A percentile compares a stretch with the other conserved stretches of the same genome.
phyloP scores from a whole-genome alignment of 306 rosid species.

The Citrullus amarus region DNA sequence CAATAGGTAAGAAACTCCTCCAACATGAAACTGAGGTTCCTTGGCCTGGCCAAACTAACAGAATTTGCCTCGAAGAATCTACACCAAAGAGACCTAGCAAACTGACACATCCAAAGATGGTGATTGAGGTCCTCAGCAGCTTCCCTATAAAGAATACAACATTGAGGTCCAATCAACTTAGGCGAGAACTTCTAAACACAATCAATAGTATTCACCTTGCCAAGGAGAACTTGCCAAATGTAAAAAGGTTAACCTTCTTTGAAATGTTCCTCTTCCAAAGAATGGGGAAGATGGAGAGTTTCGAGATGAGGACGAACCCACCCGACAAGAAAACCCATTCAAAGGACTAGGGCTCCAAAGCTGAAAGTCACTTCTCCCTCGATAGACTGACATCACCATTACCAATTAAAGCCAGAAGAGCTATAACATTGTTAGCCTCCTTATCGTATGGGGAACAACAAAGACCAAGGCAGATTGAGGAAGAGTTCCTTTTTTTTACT shows the following conservation, averaged over 20 bases:
- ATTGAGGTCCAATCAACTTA: neutral
- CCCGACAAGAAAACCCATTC: neutral
- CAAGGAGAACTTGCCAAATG: neutral
- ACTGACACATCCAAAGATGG: neutral
- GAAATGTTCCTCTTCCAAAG: neutral
- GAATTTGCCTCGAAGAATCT: neutral
- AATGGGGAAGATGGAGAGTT: neutral
- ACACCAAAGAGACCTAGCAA: neutral
- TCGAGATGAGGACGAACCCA: neutral
- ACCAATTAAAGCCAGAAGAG: neutral
- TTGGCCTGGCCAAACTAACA: neutral
- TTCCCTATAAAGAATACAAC: neutral
- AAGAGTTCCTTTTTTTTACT: no score
- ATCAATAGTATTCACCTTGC: neutral
- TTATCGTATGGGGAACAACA: no score
- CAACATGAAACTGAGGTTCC: neutral
- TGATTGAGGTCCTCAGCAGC: neutral
- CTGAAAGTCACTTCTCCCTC: neutral
- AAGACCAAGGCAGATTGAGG: no score
- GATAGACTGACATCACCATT: neutral
- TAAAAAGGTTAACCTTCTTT: neutral
- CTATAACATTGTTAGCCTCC: neutral
- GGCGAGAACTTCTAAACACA: neutral
- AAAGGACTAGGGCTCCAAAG: neutral
- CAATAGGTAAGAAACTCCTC: neutral